phyloP scores from a whole-genome alignment of 1,284 basidiomycete genomes.

The Papiliotrema terrestris region DNA sequence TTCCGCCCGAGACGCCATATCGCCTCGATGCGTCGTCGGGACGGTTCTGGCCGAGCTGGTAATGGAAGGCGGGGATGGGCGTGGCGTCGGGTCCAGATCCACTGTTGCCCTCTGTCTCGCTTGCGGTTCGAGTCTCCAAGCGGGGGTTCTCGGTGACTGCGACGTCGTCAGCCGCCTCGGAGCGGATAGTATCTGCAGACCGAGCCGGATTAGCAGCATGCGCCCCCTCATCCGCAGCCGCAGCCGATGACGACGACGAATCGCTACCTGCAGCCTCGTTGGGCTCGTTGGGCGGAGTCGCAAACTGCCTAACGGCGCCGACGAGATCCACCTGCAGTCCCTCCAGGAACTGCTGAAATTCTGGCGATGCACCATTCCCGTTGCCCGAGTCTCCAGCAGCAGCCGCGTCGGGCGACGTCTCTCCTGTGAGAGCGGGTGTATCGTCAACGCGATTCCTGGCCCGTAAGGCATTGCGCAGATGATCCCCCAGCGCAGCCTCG shows the following conservation, averaged over 20 bases:
- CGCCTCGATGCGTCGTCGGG: not conserved
- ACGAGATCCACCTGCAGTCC: constrained; percentile 41
- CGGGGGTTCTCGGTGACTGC: not conserved
- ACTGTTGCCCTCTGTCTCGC: not conserved
- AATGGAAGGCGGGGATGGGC: constrained; percentile 32
- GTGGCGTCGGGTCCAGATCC: not conserved
- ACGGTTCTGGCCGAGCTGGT: constrained; percentile 29
- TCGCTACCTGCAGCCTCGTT: too few species aligned
- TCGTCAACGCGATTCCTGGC: constrained; percentile 22
- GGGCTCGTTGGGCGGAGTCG: not conserved
- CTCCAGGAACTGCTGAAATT: constrained; percentile 45
- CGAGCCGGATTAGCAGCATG: too few species aligned
- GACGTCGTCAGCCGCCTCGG: not conserved
- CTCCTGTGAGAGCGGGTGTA: not conserved
- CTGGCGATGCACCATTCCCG: constrained; percentile 14
- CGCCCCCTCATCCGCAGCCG: too few species aligned
- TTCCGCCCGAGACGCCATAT: constrained; percentile 27
- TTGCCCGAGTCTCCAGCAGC: constrained; percentile 11
- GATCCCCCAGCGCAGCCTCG: constrained; percentile 39
- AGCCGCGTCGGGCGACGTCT: not conserved
- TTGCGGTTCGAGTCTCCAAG: not conserved
- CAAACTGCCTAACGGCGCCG: constrained; percentile 38
- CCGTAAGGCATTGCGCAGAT: constrained; percentile 37
- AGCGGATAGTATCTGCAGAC: not conserved
- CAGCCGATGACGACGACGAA: not conserved